Base-by-base conservation (phyloP, 2,329 filamentous ascomycete genomes). In the Fusarium austroafricanum region DNA sequence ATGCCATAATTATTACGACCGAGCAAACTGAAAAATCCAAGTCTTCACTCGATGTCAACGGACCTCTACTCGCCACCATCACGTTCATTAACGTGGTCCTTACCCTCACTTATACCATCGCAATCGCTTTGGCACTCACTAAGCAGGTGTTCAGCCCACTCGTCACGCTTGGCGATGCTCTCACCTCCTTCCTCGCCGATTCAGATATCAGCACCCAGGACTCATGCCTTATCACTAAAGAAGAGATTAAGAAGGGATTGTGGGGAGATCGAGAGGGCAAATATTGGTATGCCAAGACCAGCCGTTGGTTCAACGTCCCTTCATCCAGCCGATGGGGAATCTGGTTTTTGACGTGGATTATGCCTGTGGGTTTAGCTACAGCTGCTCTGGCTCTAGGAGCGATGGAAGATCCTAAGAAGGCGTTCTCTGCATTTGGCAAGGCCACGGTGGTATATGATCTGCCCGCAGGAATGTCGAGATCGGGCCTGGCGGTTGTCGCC, bases 91-190 rank as follows among this genome's bases (percentile, higher is more conserved):
- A 81, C n/a, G 75, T 82, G 2, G 68, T 84, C 47, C 83, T 77
- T 35, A 78, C 81, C 5, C 75, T 81, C 5, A 73, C 81, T 29
- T 81, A 83, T 62, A 74, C 79, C 2, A 75, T 81, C 4, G 75
- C 80, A 37, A 81, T 83, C 59, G 76, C 80, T 5, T 63, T 81
- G 42, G 76, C 76, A 7, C 73, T 81, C 43, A 71, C 76, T 71
- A 59, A 62, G 68, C 43, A 71, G 73, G 33, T 74, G 18, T 81
- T 83, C 66, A 73, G 75, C 17, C 83, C 83, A 1, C 78, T 86
- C 6, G 80, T 82, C 17, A 86, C 83, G 1, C 76, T 86, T 5
- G 84, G 84, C 31, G 84, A 86, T 63, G 82, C 82, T 28, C 75
- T 86, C n/a, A 71, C 79, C 7, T 86, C 84, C 3, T 86, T 86